Conservation (phyloP, 208 protist genomes). For the Leishmania gerbilli region DNA sequence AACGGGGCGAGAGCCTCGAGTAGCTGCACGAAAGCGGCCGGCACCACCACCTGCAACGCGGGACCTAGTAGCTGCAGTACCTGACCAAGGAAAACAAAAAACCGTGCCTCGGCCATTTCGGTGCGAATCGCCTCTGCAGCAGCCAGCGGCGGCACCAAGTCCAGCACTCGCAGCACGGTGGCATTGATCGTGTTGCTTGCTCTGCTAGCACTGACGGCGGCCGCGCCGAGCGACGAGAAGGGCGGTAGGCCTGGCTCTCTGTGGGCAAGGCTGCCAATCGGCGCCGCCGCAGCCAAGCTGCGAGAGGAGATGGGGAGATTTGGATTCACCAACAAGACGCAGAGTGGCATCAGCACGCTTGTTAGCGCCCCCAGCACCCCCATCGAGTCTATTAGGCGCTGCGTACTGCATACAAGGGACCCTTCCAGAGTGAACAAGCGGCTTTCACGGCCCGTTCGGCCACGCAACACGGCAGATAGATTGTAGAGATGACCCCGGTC, state of each 20-base stretch:
- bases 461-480: conserved; percentile 64
- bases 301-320: conserved; percentile 64
- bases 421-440: conserved; percentile 73
- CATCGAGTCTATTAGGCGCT: conserved; percentile 73
- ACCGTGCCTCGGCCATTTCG: conserved; percentile 56
- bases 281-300: conserved; percentile 6
- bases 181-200: conserved; percentile 19
- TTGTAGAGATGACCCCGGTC: conserved; percentile 82
- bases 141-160: conserved; percentile 58
- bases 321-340: conserved; percentile 64
- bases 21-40: conserved; percentile 52
- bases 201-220: background rate
- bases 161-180: conserved; percentile 52
- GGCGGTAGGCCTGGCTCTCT: conserved; percentile 10
- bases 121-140: conserved; percentile 60
- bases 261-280: conserved; percentile 3
- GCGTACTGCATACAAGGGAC: conserved; percentile 65
- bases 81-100: conserved; percentile 72
- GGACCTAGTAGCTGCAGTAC: conserved; percentile 63
- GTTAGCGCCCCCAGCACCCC: conserved; percentile 69
- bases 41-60: conserved; percentile 32
- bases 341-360: conserved; percentile 73
- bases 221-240: conserved; percentile 11
- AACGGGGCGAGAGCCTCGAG: conserved; percentile 45
- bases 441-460: conserved; percentile 40